Evolutionary conservation across 202 grass and related monocot genomes (phyloP), one percentile per base, ranked within the genome.

Genomic region (Setaria italica): DNA sequence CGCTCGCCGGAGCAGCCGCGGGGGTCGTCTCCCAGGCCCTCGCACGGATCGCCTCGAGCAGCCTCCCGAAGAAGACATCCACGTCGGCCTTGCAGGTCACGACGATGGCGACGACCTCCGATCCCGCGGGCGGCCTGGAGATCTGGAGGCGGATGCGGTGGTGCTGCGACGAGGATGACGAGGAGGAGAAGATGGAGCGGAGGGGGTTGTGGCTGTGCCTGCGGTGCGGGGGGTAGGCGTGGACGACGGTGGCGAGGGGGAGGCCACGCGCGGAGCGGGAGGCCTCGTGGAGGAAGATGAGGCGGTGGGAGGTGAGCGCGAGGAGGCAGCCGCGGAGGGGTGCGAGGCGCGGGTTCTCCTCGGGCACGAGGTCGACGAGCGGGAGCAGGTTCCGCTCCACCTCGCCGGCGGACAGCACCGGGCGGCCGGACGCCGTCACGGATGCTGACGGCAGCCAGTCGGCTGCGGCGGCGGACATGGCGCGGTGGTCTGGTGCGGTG

Each of bases 241-340:
- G 90, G 62, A 96, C 82, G 73, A 99, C 76, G 88, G 90, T 13
- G 43, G 85, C 72, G 81, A 94, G 94, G 15, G 93, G 77, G 72
- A 94, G 82, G 21, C 87, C 90, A 37, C 78, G 87, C 8, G 91
- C 93, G 20, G 88, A 88, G 35, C 86, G 71, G 62, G 97, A 96
- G 56, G 86, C 6, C 25, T 96, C 91, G 83, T 99, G 86, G 80
- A 99, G 87, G 89, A 95, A 96, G 85, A 99, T 46, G 67, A 99
- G 84, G 21, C 94, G 93, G 81, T 96, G 92, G 80, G 97, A 99
- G 65, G 94, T 99, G 85, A 99, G 90, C 42, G 84, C 88, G 85
- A 99, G 97, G 76, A 99, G 94, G 71, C 91, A 87, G 71, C 85
- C 91, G 13, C 70, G 91, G 72, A 99, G 87, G 15, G 91, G 68